Evolutionary conservation across 2,329 filamentous ascomycete species (phyloP), one percentile per base, ranked within the genome.

Genomic region (Aspergillus eucalypticola): DNA sequence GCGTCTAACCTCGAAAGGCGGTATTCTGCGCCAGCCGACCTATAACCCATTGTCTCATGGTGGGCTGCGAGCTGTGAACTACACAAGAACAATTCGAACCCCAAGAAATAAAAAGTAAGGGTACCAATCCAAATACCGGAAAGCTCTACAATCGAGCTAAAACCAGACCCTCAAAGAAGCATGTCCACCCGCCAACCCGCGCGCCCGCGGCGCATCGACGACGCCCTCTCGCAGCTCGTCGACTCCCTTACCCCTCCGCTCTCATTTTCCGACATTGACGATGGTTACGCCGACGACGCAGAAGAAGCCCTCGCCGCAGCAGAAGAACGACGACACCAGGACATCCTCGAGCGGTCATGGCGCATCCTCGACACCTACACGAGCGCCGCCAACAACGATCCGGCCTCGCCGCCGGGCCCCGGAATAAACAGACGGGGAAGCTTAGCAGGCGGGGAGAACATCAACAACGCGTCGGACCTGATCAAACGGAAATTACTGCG

Each of bases 381-480:
- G 23, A 62, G 52, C 39, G 51, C 64, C 32, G 60, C 65, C 11
- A 68, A 64, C 11, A 68, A 64, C 25, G 72, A 72, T 42, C 63
- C 69, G 11, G 66, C 63, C 25, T 72, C 72, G 8, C 68, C 70
- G 17, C 57, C 62, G 21, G 67, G 64, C 19, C 39, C 55, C 8
- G 67, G 64, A 6, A 60, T 65, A 60, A 54, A 27, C 17, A 72
- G 72, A 19, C 64, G 73, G 25, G 71, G 73, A 35, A 75, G 72
- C 48, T 38, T 72, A 29, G 67, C 71, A n/a, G 69, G 69, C 10
- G 64, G 68, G 15, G 76, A 78, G 38, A 82, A 82, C 67, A 89
- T 96, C 65, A 94, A 96, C 74, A 93, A 97, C 82, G 92, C 93
- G 56, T 91, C 91, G 29, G 92, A 97, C 74, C 80, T 96, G 69